Percentiles rank a stretch among this genome's conserved stretches.
These are phyloP conservation scores for Acer saccharum DNA, from an alignment of 345 rosid genomes.

Conservation along the genomic window DNA sequence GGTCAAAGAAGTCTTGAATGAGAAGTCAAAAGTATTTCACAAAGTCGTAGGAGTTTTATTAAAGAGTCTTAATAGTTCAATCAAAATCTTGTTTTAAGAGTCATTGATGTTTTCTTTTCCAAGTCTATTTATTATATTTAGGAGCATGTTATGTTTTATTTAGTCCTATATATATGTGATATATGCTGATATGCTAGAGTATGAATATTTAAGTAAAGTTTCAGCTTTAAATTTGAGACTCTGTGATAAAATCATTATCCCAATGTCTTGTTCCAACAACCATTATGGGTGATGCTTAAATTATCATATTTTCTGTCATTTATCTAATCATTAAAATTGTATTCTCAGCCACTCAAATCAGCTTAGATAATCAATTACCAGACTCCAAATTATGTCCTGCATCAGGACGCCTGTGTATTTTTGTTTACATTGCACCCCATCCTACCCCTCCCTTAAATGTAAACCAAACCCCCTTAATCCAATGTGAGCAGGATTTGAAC, in stretches of 20 bases:
- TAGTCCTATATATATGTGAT: too few species aligned
- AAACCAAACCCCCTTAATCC: not conserved
- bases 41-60: not conserved
- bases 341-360: not conserved
- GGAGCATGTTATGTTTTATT: too few species aligned
- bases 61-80: not conserved
- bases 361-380: not conserved
- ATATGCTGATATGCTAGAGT: too few species aligned
- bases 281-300: too few species aligned
- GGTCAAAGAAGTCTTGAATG: too few species aligned
- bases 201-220: too few species aligned
- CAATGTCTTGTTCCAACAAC: too few species aligned
- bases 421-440: not conserved
- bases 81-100: not conserved
- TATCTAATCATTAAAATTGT: not conserved
- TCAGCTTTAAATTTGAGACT: too few species aligned
- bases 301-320: not conserved
- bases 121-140: too few species aligned
- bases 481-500: not conserved
- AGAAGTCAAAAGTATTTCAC: not conserved
- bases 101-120: too few species aligned
- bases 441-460: not conserved
- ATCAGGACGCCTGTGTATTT: not conserved
- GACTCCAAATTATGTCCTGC: not conserved
- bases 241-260: too few species aligned